Conservation (phyloP, 371 early-diverging fungal genomes). For the Mucor saturninus region DNA sequence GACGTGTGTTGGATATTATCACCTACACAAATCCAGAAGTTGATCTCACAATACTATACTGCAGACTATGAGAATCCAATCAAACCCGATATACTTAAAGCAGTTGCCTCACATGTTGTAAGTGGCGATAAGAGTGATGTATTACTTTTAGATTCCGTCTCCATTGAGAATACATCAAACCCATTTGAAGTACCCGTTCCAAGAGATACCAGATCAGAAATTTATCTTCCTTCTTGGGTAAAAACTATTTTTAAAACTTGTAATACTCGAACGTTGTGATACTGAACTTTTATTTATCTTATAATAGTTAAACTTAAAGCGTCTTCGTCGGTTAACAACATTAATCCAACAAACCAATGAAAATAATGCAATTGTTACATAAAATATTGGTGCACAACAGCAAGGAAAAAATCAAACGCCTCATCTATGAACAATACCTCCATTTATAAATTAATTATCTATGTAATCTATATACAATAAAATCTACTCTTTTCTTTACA, state of each 20-base stretch:
- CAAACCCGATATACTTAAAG: constrained; percentile 87
- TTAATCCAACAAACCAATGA: constrained; percentile 25
- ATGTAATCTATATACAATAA: background rate
- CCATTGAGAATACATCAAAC: constrained; percentile 73
- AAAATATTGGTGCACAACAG: background rate
- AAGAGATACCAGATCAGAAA: constrained; percentile 58
- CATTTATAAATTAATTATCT: background rate
- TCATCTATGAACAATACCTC: background rate
- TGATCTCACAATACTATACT: constrained; percentile 82
- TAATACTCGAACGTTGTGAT: background rate
- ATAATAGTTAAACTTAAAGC: constrained; percentile 39
- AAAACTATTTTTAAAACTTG: background rate
- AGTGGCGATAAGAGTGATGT: constrained; percentile 87
- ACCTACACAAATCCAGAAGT: constrained; percentile 93
- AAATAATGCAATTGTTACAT: background rate
- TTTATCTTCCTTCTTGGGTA: constrained; percentile 65
- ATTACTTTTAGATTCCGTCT: constrained; percentile 84
- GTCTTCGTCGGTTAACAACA: constrained; percentile 37
- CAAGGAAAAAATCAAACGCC: background rate
- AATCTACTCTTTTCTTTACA: background rate
- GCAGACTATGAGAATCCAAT: constrained; percentile 88
- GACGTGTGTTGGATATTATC: constrained; percentile 96
- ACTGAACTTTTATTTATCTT: background rate
- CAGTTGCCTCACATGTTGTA: constrained; percentile 86
- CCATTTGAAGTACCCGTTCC: constrained; percentile 65